Conservation (phyloP, 106 monocot genomes). For the Platanthera zijinensis region DNA sequence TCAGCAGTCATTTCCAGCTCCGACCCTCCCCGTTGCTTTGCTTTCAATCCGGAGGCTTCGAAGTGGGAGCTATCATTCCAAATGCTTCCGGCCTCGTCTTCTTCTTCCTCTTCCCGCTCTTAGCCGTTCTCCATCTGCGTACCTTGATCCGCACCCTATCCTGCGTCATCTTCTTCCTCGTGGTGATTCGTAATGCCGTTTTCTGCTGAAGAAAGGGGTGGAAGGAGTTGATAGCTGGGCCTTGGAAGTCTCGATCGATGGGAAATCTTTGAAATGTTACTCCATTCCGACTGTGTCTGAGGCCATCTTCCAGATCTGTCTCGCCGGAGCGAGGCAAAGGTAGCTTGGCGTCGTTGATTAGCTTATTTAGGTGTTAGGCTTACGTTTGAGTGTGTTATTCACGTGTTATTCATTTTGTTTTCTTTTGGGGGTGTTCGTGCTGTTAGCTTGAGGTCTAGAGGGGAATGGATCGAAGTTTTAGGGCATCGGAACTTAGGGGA, state of each 20-base stretch:
- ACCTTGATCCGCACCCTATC: not conserved
- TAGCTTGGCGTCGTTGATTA: not conserved
- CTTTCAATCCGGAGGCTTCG: not conserved
- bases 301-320: slow-evolving; percentile 4
- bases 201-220: not conserved
- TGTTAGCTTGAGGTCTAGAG: not conserved
- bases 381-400: not conserved
- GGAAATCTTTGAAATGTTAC: not conserved
- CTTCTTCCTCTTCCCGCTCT: not conserved
- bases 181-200: not conserved
- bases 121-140: not conserved
- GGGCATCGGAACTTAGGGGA: slow-evolving; percentile 16
- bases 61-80: not conserved
- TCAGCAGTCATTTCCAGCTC: not conserved
- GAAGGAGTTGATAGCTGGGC: not conserved
- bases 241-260: not conserved
- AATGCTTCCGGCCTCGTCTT: not conserved
- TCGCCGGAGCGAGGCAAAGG: not conserved
- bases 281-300: not conserved
- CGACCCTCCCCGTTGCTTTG: not conserved
- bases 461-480: slow-evolving; percentile 42
- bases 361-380: not conserved
- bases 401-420: not conserved
- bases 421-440: not conserved
- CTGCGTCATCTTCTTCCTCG: not conserved